A percentile compares a stretch with the other conserved stretches of the same genome.
Conservation (phyloP, 768 basidiomycete species). For the Kwoniella dendrophila region DNA sequence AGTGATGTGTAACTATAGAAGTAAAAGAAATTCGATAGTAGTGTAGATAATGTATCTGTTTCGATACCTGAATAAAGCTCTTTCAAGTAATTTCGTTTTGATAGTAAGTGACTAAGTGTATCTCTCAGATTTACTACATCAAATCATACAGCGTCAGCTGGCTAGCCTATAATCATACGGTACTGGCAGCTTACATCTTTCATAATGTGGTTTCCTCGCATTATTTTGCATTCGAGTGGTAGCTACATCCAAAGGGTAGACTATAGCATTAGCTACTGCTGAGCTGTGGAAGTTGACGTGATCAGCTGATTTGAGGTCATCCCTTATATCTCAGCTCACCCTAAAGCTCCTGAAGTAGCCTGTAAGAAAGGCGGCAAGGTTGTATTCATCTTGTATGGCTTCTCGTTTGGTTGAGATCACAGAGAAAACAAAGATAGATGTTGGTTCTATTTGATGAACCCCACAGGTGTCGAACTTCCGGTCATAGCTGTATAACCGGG, state of each 20-base stretch:
- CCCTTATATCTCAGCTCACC: conserved; percentile 16
- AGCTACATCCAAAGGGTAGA: conserved; percentile 48
- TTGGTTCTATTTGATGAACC: too few species aligned
- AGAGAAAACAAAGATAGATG: too few species aligned
- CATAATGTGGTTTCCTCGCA: conserved; percentile 14
- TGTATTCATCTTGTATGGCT: conserved; percentile 29
- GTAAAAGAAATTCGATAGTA: conserved; percentile 47
- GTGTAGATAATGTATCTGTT: conserved; percentile 44
- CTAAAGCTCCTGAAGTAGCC: conserved; percentile 45
- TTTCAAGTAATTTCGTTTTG: conserved; percentile 16
- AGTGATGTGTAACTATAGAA: conserved; percentile 41
- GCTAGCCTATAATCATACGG: neutral
- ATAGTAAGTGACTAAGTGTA: conserved; percentile 33
- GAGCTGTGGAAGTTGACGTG: conserved; percentile 26
- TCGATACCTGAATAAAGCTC: conserved; percentile 38
- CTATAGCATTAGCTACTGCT: conserved; percentile 45
- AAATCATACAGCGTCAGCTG: neutral
- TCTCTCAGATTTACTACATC: conserved; percentile 32
- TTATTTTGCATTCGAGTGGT: conserved; percentile 48
- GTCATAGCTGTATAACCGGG: neutral
- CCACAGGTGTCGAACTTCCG: too few species aligned
- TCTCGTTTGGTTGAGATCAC: too few species aligned
- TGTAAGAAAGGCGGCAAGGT: conserved; percentile 45
- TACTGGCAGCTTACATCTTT: conserved; percentile 25
- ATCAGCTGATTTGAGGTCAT: neutral